Conservation (phyloP, 768 basidiomycete species). For the Hydnum rufescens region DNA sequence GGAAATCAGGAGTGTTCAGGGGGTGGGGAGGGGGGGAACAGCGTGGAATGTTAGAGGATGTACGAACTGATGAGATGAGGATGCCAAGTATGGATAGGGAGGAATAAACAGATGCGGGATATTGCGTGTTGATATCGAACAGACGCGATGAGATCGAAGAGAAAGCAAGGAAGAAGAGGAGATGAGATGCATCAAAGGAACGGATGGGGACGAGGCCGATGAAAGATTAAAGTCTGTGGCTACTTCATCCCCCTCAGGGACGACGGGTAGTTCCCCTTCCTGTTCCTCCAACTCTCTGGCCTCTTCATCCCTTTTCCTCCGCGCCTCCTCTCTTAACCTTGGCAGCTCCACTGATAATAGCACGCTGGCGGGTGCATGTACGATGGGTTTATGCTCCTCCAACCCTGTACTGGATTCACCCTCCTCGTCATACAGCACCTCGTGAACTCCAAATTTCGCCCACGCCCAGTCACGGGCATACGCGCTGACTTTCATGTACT, state of each 20-base stretch:
- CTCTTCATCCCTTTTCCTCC: neutral
- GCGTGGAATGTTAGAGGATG: too few relatives aligned
- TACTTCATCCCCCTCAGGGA: neutral
- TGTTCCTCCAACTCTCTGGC: neutral
- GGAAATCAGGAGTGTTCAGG: too few relatives aligned
- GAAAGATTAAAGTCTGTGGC: too few relatives aligned
- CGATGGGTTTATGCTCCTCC: conserved; percentile 6
- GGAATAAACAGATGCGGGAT: too few relatives aligned
- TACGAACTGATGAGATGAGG: too few relatives aligned
- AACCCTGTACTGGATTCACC: conserved; percentile 5
- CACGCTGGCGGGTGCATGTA: neutral
- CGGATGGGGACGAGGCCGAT: too few relatives aligned
- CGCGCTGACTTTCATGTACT: conserved; percentile 70
- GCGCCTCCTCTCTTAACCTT: neutral
- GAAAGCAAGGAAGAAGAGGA: too few relatives aligned
- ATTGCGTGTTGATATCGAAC: too few relatives aligned
- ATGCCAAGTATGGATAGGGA: too few relatives aligned
- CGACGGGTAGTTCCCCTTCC: neutral
- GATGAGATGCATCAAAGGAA: too few relatives aligned
- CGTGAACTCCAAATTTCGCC: conserved; percentile 45
- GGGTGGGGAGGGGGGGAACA: too few relatives aligned
- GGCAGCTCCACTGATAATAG: neutral
- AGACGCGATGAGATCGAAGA: too few relatives aligned
- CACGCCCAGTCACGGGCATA: conserved; percentile 77
- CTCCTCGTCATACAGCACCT: conserved; percentile 2